Conservation (phyloP, 495 filamentous ascomycete species). For the Jackrogersella minutella region DNA sequence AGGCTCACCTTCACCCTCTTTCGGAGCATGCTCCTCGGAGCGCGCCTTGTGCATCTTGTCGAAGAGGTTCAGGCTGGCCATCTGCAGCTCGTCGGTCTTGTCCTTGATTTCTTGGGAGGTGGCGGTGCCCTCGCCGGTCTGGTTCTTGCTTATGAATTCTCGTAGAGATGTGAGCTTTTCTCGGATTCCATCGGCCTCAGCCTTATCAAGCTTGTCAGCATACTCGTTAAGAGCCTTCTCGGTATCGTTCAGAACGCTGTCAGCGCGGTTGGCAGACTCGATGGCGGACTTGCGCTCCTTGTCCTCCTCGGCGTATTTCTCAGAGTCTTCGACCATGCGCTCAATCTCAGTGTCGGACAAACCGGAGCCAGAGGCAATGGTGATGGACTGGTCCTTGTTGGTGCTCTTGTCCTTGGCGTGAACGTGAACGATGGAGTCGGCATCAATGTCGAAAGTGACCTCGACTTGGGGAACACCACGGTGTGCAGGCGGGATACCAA, state of each 20-base stretch:
- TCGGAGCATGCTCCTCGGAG: too few species aligned
- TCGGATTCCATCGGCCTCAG: slow-evolving; percentile 87
- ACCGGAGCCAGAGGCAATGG: slow-evolving; percentile 97
- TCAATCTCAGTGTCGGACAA: slow-evolving; percentile 94
- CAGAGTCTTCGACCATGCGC: slow-evolving; percentile 95
- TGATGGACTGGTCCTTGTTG: slow-evolving; percentile 99
- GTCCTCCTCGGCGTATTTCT: slow-evolving; percentile 93
- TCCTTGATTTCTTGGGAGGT: slow-evolving; percentile 93
- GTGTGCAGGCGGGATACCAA: slow-evolving; percentile 96
- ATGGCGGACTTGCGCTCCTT: slow-evolving; percentile 97
- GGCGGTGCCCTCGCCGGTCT: slow-evolving; percentile 85
- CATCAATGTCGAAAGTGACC: slow-evolving; percentile 99
- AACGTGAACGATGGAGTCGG: slow-evolving; percentile 98
- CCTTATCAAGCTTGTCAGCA: slow-evolving; percentile 94
- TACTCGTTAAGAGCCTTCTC: slow-evolving; percentile 98
- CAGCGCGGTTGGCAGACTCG: slow-evolving; percentile 95
- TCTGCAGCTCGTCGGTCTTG: slow-evolving; percentile 98
- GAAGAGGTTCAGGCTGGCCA: slow-evolving; percentile 93
- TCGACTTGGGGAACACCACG: slow-evolving; percentile 98
- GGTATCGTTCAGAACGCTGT: slow-evolving; percentile 95
- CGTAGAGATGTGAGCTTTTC: slow-evolving; percentile 92
- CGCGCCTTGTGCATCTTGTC: slow-evolving; percentile 99
- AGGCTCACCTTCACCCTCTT: too few species aligned
- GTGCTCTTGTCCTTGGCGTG: slow-evolving; percentile 99
- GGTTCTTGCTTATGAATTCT: slow-evolving; percentile 92